These are phyloP conservation scores for Leccinum griseonigrum DNA, from an alignment of 1,284 basidiomycete genomes.

Conservation along the genomic window DNA sequence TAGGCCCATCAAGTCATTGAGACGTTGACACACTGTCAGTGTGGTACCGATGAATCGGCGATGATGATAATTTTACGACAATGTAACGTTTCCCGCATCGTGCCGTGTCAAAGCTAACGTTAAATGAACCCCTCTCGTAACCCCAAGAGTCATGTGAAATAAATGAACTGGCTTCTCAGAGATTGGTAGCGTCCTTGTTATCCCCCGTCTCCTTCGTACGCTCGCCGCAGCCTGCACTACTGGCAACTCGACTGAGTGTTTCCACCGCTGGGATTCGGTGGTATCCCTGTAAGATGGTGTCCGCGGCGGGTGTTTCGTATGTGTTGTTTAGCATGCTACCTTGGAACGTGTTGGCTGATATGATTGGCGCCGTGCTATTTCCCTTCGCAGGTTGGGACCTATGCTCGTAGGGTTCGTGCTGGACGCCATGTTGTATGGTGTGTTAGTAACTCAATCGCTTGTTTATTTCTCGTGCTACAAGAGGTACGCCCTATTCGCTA, in stretches of 20 bases:
- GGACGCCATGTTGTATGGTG: constrained; percentile 41
- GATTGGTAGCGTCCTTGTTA: constrained; percentile 5
- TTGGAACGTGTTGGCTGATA: background rate
- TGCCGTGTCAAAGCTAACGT: constrained; percentile 5
- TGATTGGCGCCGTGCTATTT: background rate
- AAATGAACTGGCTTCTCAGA: constrained; percentile 9
- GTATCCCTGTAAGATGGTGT: constrained; percentile 17
- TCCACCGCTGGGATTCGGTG: constrained; percentile 6
- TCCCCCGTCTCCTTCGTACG: constrained; percentile 5
- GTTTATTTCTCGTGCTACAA: constrained; percentile 41
- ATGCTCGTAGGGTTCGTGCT: constrained; percentile 41
- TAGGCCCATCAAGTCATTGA: background rate
- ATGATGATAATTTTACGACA: background rate
- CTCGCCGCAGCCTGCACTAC: background rate
- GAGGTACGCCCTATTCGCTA: constrained; percentile 21
- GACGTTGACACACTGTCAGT: background rate
- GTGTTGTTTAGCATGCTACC: constrained; percentile 1
- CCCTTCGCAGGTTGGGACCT: constrained; percentile 36
- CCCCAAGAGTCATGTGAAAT: constrained; percentile 4
- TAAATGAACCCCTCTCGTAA: constrained; percentile 19
- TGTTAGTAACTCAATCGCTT: constrained; percentile 42
- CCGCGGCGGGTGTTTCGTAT: constrained; percentile 23
- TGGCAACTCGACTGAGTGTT: constrained; percentile 7
- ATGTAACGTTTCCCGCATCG: background rate
- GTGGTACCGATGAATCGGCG: background rate